Evolutionary conservation across 352 stramenopile genomes (phyloP), one percentile per base, ranked within the genome.

Genomic region (Globisporangium spiculum): DNA sequence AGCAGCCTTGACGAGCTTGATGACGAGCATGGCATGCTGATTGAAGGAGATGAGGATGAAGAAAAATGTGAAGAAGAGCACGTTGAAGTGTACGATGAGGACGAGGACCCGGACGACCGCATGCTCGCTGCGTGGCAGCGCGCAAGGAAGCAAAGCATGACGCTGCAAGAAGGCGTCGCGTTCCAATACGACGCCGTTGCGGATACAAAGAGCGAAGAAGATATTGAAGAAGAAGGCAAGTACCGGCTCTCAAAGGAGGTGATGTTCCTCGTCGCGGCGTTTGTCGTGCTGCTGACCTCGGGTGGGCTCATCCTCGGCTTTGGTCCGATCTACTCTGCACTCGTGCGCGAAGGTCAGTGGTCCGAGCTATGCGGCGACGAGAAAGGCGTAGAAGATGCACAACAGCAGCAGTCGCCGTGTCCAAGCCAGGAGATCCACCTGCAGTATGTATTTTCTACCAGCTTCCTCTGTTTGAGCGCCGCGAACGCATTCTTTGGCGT

Each of bases 401-500:
- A 32, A 41, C 46, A 32, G 20, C 14, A 16, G 61, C 65, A 20
- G 61, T 74, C 26, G 0, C 60, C 80, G 12, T 94, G 86, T 27
- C 73, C 86, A 12, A 73, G 74, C 14, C 86, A 94, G 55, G 86
- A 94, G 67, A 73, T 94, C 44, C 75, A 70, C 4, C 77, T 94
- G 44, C 86, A 94, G 72, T 91, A 88, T 60, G 80, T 91, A 12
- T 94, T 92, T 61, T 90, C 83, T 2, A 94, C 86, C 9, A 80
- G 76, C 1, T 94, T 94, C 41, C 72, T 94, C 38, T 91, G 85
- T 65, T 76, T 94, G 16, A 94, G 87, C 63, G 85, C 82, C 3
- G 85, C 87, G 20, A 94, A 94, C 55, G 87, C 84, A 14, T 81
- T 90, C 60, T 94, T 94, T 44, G 87, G 84, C 1, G 75, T 94